Conservation (phyloP, 192 early-diverging fungal genomes). For the Mortierella hygrophila region DNA sequence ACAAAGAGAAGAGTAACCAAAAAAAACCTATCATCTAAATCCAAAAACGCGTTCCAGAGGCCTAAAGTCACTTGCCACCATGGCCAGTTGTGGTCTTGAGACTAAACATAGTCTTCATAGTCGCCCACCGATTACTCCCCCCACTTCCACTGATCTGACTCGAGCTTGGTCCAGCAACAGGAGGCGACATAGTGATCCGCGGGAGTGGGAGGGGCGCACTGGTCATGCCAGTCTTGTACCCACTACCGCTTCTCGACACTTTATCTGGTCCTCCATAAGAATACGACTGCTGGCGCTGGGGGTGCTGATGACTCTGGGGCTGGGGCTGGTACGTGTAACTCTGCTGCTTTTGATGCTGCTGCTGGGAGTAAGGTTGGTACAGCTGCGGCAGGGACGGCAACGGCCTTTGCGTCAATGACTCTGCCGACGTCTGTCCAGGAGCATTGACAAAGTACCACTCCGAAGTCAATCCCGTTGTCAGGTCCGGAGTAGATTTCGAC, state of each 20-base stretch:
- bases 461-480: background rate
- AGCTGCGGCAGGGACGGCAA: conserved; percentile 8
- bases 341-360: background rate
- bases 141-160: background rate
- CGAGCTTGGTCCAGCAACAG: background rate
- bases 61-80: background rate
- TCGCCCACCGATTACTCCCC: background rate
- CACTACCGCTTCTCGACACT: background rate
- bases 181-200: background rate
- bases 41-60: too few species aligned
- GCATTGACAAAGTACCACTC: too few species aligned
- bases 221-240: background rate
- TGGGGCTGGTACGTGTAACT: background rate
- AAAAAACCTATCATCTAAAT: too few species aligned
- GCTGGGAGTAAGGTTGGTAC: background rate
- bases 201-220: conserved; percentile 5
- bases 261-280: background rate
- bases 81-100: conserved; percentile 1
- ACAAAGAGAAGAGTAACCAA: background rate
- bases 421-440: background rate
- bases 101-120: conserved; percentile 15
- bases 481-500: conserved; percentile 6
- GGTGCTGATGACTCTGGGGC: background rate
- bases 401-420: background rate
- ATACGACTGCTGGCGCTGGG: background rate